Percentiles rank a stretch among this genome's conserved stretches.
Evolutionary conservation across 805 yeast genomes (phyloP).

Genomic region (Clavispora carvajalis): DNA sequence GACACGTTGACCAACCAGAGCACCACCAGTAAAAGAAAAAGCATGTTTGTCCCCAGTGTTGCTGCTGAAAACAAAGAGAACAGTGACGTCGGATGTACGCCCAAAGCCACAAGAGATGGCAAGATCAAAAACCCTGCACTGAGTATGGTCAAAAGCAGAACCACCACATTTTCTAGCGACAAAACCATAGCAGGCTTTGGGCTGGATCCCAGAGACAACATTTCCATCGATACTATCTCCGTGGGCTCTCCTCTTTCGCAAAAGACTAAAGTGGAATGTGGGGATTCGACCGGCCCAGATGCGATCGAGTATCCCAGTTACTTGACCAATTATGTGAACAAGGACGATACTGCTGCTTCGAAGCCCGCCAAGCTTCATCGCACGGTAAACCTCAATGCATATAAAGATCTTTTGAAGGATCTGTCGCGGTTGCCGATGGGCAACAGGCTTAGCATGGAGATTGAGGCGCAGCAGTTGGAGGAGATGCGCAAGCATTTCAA

Average conservation of each 20-base stretch:
- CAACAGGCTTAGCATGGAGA: constrained; percentile 12
- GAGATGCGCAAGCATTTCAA: constrained; percentile 2
- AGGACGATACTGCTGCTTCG: constrained; percentile 2
- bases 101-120: neutral
- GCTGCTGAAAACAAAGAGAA: neutral
- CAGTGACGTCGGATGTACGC: neutral
- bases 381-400: constrained; percentile 6
- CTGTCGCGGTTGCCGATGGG: constrained; percentile 8
- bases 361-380: constrained; percentile 9
- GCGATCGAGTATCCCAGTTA: neutral
- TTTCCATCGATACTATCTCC: constrained; percentile 4
- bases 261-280: neutral
- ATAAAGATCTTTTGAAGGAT: neutral
- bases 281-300: neutral
- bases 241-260: neutral
- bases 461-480: constrained; percentile 13
- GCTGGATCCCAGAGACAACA: constrained; percentile 6
- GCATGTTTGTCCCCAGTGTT: neutral
- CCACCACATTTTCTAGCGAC: constrained; percentile 9
- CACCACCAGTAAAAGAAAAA: neutral
- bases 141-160: constrained; percentile 2
- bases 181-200: constrained; percentile 7
- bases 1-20: neutral
- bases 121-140: constrained; percentile 3
- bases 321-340: constrained; percentile 5